Evolutionary conservation across 2,329 filamentous ascomycete genomes (phyloP), one percentile per base, ranked within the genome.

Genomic region (Polytolypa hystricis): DNA sequence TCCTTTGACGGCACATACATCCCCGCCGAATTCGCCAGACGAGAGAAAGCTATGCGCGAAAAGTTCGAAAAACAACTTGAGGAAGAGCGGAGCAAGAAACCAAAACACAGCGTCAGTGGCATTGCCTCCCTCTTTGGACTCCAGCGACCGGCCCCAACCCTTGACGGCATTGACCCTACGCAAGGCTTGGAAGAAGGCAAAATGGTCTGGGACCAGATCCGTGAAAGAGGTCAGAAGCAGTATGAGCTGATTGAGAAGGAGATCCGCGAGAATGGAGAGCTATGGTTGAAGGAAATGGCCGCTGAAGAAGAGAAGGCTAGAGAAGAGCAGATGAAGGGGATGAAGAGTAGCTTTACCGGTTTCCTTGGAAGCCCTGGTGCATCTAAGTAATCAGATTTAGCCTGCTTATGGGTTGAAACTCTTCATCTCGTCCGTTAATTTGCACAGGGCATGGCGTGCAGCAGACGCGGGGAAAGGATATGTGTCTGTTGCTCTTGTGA

Each of bases 271-370:
- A 91, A 96, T 56, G 91, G 87, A 35, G 85, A 89, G 59, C 85
- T 89, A 65, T 95, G 87, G 84, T 70, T 98, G 49, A 87, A 87
- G 68, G 89, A 96, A 61, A 87, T 94, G 70, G 82, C 83, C 29
- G 79, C 79, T 33, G 75, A 84, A 56, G 81, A 87, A 66, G 89
- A 95, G 69, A 87, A 85, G 69, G 71, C 79, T 44, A 83, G 87
- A 60, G 83, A 93, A 54, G 86, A 93, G 62, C 81, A 81, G 51
- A 87, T 93, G 80, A 83, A 81, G 64, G 84, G 74, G 54, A 93
- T 94, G 84, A 91, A 89, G 73, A 74, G 73, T 40, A 80, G 79
- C 18, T 78, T 91, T 51, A 69, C 71, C 25, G 68, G 75, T 33
- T 65, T 67, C 53, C 68, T 74, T 44, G 66, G 67, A 30, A 55